Evolutionary conservation across 2,329 filamentous ascomycete genomes (phyloP).

Genomic region (Colletotrichum tropicicola): DNA sequence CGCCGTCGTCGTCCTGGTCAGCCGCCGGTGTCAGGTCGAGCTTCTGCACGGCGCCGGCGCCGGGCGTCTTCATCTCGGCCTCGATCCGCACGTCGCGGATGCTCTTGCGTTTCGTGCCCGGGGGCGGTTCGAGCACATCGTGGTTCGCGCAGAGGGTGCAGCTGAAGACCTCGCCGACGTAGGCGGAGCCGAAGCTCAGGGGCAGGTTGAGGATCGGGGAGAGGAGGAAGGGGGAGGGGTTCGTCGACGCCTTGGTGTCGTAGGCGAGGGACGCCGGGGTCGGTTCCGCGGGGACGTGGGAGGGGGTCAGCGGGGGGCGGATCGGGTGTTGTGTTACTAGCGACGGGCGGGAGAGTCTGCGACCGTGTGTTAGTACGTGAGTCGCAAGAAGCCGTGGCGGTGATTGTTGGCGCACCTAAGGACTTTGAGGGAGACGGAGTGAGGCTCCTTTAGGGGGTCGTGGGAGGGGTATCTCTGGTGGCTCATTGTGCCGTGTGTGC

Average conservation of each 20-base stretch:
- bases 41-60: conserved; percentile 65
- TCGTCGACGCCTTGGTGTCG: conserved; percentile 52
- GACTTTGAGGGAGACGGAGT: conserved; percentile 82
- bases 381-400: background rate
- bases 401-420: conserved; percentile 62
- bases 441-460: conserved; percentile 75
- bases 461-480: conserved; percentile 67
- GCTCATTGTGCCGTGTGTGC: conserved; percentile 53
- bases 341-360: conserved; percentile 83
- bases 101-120: conserved; percentile 47
- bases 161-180: conserved; percentile 93
- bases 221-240: conserved; percentile 64
- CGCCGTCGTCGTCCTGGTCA: background rate
- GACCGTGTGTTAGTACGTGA: background rate
- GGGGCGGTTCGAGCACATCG: conserved; percentile 58
- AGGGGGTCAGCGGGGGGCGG: conserved; percentile 51
- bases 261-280: conserved; percentile 79
- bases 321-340: conserved; percentile 77
- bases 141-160: conserved; percentile 98
- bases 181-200: conserved; percentile 90
- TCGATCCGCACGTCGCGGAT: conserved; percentile 84
- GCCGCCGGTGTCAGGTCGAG: conserved; percentile 64
- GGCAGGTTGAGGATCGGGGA: conserved; percentile 81
- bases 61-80: conserved; percentile 94
- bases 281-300: conserved; percentile 56